Base-by-base conservation (phyloP, 2,329 filamentous ascomycete genomes). In the Pseudofabraea citricarpa region DNA sequence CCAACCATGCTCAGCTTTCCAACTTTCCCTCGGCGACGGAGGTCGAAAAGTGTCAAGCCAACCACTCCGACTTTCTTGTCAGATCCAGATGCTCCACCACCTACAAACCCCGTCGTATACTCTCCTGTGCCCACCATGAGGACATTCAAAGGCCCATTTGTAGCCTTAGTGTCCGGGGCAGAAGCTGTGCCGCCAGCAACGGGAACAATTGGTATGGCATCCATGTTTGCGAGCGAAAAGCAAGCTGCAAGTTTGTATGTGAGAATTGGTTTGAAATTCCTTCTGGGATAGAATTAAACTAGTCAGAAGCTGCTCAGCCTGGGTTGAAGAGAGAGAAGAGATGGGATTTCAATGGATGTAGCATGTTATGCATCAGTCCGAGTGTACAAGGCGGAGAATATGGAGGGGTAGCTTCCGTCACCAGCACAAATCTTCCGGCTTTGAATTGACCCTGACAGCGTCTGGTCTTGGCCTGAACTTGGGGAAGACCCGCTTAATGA, bases 1-100 rank as follows among this genome's bases (percentile, higher is more conserved):
- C 90, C 91, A 18, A 87, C 90, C 90, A 96, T 96, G 59, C 81
- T 81, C 58, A 96, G 72, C 48, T 86, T 81, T 56, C 79, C 83
- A 19, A 96, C 90, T 68, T 95, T 95, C 56, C 90, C 90, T 63
- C 90, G 77, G 50, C 90, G 78, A 47, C 90, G 82, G 53, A 96
- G 74, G 64, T 95, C 90, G 64, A 95, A 95, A 54, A 95, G 73
- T 19, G 87, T 91, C 63, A 96, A 71, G 31, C 87, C 90, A 15
- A 96, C 90, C 8, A 96, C 91, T 46, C 91, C 90, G 39, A 96
- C 86, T 67, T 96, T 96, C 73, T 96, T 96, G 74, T 96, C 91
- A 39, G 89, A 95, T 9, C 79, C 83, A 4, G 89, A 95, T 40
- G 83, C 85, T 47, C 84, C 85, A 48, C 82, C 83, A 45, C 87